Evolutionary conservation across 768 basidiomycete species (phyloP), one percentile per base, ranked within the genome.

Genomic region (Saitozyma podzolica): DNA sequence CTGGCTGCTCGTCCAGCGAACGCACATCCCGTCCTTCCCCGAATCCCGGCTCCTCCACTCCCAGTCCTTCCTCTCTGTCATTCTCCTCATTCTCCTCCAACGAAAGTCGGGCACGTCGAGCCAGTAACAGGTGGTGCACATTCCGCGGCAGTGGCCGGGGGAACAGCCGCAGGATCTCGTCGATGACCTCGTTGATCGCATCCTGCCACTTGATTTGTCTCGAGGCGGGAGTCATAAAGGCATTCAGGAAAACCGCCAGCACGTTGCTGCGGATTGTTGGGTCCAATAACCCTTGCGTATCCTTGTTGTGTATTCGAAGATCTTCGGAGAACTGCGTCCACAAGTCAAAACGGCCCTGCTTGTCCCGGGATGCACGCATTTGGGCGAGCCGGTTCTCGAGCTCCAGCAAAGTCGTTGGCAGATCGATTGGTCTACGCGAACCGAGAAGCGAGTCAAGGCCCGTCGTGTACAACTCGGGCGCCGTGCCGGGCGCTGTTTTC

Each of bases 321-420:
- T 29, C 29, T 5, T 29, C 29, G 29, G 29, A 29, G 5, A 29
- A 63, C 17, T 47, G 50, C 41, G 2, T 9, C 62, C 62, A 63
- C 29, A 54, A 14, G 7, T 11, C 16, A 20, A 60, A 43, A 40
- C 8, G 50, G 9, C 43, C 59, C 29, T 13, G 16, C 13, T 41
- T 60, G 50, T 54, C 40, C 59, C 53, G 59, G 10, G 50, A 50
- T 29, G 54, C 17, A n/a, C 59, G 40, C 59, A 60, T 60, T 8
- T 43, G 43, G 6, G n/a, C 52, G 16, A 60, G 43, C 52, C 48
- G 48, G 11, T 8, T 29, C 17, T 60, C n/a, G 50, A 60, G 52
- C 52, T 60, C 37, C 50, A 14, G 39, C 54, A 60, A 8, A 19
- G 8, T 29, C 48, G 50, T 29, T 53, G 53, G 10, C 48, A 40